A percentile compares a stretch with the other conserved stretches of the same genome.
These are phyloP conservation scores for Podospora conica DNA, from an alignment of 495 filamentous ascomycete species.

Conservation along the genomic window DNA sequence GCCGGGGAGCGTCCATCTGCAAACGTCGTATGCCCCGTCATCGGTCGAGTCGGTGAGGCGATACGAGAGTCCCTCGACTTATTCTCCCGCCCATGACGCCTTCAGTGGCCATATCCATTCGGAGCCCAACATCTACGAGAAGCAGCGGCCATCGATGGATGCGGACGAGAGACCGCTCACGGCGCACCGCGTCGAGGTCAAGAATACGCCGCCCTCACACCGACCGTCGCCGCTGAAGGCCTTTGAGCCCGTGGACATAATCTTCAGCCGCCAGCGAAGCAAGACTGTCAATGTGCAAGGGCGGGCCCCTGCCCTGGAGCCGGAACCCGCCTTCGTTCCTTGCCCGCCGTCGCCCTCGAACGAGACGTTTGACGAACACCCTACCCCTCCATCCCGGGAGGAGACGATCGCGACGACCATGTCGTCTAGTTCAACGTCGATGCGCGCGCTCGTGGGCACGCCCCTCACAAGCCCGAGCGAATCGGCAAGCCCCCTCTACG, in stretches of 20 bases:
- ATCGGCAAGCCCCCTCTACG: conserved; percentile 51
- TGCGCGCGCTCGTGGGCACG: conserved; percentile 33
- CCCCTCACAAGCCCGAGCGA: conserved; percentile 46
- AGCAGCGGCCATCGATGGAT: conserved; percentile 26
- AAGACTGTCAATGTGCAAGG: conserved; percentile 2
- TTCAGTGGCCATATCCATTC: conserved; percentile 37
- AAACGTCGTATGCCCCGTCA: conserved; percentile 22
- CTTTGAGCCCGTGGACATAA: conserved; percentile 19
- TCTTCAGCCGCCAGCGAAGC: conserved; percentile 17
- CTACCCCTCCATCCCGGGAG: conserved; percentile 26
- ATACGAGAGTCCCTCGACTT: background rate
- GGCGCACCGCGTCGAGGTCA: conserved; percentile 34
- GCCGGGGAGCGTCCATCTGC: conserved; percentile 52
- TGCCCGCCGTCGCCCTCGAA: conserved; percentile 50
- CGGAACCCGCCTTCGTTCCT: conserved; percentile 20
- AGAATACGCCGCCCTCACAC: conserved; percentile 20
- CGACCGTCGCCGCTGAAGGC: conserved; percentile 27
- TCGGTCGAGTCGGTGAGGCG: conserved; percentile 21
- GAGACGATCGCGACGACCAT: conserved; percentile 34
- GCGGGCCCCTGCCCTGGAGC: background rate
- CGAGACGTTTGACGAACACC: conserved; percentile 27
- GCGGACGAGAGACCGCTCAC: conserved; percentile 34
- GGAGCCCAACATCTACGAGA: conserved; percentile 42
- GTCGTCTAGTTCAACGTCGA: conserved; percentile 44
- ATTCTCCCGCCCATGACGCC: conserved; percentile 29